Conservation (phyloP, 108 stramenopile genomes). For the Pseudonitzschia pungens region DNA sequence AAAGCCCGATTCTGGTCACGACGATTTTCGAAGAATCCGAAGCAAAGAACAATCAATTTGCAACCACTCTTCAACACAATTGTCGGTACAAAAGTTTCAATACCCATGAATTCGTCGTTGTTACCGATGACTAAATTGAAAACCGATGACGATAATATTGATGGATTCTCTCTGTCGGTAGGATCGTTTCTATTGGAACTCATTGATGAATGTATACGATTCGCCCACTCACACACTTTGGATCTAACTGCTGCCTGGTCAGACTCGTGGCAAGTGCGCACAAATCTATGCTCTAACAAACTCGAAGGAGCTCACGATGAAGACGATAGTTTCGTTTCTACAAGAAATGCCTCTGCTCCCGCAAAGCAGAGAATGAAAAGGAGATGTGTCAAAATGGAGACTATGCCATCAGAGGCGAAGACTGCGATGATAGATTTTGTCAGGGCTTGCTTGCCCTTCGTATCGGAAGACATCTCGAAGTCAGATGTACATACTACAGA, state of each 20-base stretch:
- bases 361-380: not conserved
- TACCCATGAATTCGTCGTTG: not conserved
- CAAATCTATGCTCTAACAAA: not conserved
- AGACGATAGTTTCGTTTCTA: constrained; percentile 2
- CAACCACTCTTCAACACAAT: constrained; percentile 3
- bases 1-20: constrained; percentile 2
- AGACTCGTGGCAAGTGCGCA: not conserved
- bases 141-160: not conserved
- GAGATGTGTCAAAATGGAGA: not conserved
- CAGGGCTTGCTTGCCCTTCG: not conserved
- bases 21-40: not conserved
- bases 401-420: constrained; percentile 1
- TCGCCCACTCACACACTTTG: constrained; percentile 1
- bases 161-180: not conserved
- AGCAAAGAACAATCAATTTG: constrained; percentile 5
- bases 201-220: constrained; percentile 8
- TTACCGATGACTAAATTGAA: not conserved
- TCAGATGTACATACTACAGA: not conserved
- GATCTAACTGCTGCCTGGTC: constrained; percentile 8
- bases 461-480: not conserved
- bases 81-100: not conserved
- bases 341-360: not conserved
- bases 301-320: not conserved
- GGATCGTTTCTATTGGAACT: not conserved
- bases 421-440: constrained; percentile 1